Conservation (phyloP, 208 protist species). For the Acanthamoeba lenticulata region DNA sequence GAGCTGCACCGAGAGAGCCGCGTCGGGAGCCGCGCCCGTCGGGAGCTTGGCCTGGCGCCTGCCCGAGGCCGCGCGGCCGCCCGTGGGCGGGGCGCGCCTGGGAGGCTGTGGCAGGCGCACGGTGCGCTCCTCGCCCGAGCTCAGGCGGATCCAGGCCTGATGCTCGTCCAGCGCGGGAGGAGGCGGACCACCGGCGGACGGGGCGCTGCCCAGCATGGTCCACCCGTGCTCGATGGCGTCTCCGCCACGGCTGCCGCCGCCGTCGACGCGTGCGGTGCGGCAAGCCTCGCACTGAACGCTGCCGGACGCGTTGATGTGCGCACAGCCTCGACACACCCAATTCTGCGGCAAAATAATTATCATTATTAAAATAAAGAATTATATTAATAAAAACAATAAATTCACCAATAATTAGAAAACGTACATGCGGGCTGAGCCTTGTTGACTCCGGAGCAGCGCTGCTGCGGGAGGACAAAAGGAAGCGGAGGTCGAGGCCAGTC, state of each 20-base stretch:
- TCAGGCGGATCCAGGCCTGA: neutral
- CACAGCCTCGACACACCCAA: neutral
- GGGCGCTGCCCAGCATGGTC: neutral
- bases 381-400: too few species aligned
- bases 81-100: neutral
- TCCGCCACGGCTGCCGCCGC: neutral
- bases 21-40: too few species aligned
- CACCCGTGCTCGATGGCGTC: neutral
- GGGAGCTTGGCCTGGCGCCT: too few species aligned
- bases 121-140: neutral
- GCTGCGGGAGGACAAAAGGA: too few species aligned
- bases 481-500: too few species aligned
- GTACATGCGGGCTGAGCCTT: neutral
- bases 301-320: neutral
- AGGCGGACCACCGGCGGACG: neutral
- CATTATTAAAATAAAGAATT: too few species aligned
- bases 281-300: neutral
- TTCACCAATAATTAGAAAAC: neutral
- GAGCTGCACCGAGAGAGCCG: neutral
- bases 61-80: neutral
- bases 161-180: neutral
- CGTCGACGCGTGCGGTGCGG: too few species aligned
- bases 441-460: too few species aligned
- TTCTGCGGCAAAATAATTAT: too few species aligned
- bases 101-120: neutral